A percentile compares a stretch with the other conserved stretches of the same genome.
Conservation (phyloP, 2,329 filamentous ascomycete genomes). For the Amesomyces nigricolor region DNA sequence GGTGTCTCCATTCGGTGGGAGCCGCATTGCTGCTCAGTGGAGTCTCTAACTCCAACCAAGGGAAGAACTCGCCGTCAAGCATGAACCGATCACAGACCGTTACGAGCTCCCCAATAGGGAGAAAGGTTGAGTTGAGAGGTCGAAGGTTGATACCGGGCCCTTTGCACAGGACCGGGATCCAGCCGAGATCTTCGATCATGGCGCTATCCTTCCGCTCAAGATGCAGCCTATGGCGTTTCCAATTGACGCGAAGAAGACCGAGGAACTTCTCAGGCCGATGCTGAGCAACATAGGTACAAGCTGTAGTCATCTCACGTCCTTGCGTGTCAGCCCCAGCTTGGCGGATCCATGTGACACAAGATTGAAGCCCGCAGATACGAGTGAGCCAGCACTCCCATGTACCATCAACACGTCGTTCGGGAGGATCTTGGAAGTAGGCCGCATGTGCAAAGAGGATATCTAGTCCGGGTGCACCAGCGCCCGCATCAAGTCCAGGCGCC, state of each 20-base stretch:
- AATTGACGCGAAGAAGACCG: conserved; percentile 3
- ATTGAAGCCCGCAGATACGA: conserved; percentile 4
- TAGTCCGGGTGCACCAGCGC: conserved; percentile 5
- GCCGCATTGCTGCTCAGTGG: conserved; percentile 3
- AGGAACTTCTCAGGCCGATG: conserved; percentile 8
- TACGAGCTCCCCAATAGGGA: conserved; percentile 1
- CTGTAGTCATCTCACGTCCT: conserved; percentile 7
- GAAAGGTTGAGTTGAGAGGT: conserved; percentile 7
- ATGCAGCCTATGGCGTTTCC: conserved; percentile 3
- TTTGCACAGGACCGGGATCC: conserved; percentile 1
- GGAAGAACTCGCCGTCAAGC: conserved; percentile 8
- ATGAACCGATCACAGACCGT: conserved; percentile 1
- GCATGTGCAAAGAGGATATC: conserved; percentile 5
- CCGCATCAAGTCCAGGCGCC: conserved; percentile 6
- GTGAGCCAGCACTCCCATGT: conserved; percentile 5
- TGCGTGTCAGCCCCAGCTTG: conserved; percentile 3
- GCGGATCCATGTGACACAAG: conserved; percentile 1
- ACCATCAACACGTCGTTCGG: background rate
- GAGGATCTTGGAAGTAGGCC: conserved; percentile 9
- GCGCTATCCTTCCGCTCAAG: conserved; percentile 2
- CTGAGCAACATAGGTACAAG: conserved; percentile 6
- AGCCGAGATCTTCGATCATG: conserved; percentile 4
- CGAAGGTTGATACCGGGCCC: conserved; percentile 8
- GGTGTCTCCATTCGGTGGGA: conserved; percentile 2
- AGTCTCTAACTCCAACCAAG: conserved; percentile 4